phyloP scores from a whole-genome alignment of 805 yeast species.

The Yamadazyma nakazawae region DNA sequence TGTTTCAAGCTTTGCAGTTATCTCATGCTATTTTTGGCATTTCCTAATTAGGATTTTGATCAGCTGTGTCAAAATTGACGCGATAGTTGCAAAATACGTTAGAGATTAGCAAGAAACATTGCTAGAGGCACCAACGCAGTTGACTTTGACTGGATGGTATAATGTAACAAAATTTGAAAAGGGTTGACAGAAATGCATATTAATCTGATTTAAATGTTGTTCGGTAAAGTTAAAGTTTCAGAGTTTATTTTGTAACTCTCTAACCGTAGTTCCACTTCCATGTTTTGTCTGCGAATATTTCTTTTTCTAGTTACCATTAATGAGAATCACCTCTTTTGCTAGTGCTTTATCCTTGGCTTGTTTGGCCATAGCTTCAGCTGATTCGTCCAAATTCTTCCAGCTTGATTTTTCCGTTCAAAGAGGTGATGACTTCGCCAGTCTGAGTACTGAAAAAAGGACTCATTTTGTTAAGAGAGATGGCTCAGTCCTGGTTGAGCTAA shows the following conservation, averaged over 20 bases:
- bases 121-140: no score
- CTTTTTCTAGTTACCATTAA: not conserved
- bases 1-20: not conserved
- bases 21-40: not conserved
- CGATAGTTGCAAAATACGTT: not conserved
- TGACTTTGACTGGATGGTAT: no score
- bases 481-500: not conserved
- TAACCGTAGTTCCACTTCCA: not conserved
- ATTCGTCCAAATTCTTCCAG: constrained; percentile 3
- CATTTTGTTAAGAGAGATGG: constrained; percentile 10
- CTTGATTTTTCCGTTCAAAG: constrained; percentile 11
- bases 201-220: no score
- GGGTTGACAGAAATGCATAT: no score
- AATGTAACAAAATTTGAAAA: no score
- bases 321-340: not conserved
- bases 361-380: not conserved
- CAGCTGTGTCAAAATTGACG: not conserved
- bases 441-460: constrained; percentile 1
- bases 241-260: not conserved
- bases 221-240: no score
- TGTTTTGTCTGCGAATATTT: not conserved
- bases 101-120: not conserved
- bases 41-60: not conserved
- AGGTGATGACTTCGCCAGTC: constrained; percentile 9
- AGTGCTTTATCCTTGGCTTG: not conserved